Conservation (phyloP, 2,329 filamentous ascomycete species). For the Phyllosticta citribraziliensis region DNA sequence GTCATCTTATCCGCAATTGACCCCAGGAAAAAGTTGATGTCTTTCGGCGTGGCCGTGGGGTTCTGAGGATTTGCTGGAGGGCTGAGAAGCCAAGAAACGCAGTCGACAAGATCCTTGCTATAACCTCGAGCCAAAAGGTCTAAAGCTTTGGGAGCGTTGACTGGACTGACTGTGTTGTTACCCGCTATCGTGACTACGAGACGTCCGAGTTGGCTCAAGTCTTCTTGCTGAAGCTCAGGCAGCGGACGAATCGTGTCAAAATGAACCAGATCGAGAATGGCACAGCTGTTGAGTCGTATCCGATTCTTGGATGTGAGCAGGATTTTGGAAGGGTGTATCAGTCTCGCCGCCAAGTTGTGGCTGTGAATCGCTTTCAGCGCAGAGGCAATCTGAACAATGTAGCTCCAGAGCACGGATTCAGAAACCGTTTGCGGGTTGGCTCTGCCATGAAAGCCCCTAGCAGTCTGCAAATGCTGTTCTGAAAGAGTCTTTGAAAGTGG, state of each 20-base stretch:
- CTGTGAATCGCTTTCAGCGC: constrained; percentile 80
- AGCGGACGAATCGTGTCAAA: constrained; percentile 61
- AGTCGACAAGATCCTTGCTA: constrained; percentile 67
- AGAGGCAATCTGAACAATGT: constrained; percentile 83
- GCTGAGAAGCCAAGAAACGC: constrained; percentile 70
- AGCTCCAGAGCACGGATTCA: constrained; percentile 69
- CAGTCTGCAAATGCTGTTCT: constrained; percentile 59
- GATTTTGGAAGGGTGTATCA: constrained; percentile 81
- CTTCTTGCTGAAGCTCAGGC: constrained; percentile 74
- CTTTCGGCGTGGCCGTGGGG: constrained; percentile 44
- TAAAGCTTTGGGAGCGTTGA: constrained; percentile 50
- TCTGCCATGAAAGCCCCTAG: constrained; percentile 12
- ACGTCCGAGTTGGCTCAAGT: constrained; percentile 74
- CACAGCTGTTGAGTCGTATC: constrained; percentile 78
- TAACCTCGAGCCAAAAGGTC: constrained; percentile 51
- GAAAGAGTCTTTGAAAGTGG: constrained; percentile 82
- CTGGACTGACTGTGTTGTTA: constrained; percentile 48
- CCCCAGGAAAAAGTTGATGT: constrained; percentile 67
- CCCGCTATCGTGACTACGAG: constrained; percentile 75
- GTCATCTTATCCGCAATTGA: constrained; percentile 72
- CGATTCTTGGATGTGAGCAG: constrained; percentile 84
- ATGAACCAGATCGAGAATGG: constrained; percentile 80
- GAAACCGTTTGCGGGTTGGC: constrained; percentile 18
- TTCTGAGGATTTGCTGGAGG: constrained; percentile 41
- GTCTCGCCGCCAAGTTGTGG: constrained; percentile 70